Base-by-base conservation (phyloP, 2,329 filamentous ascomycete genomes). In the Cyphellophora europaea region DNA sequence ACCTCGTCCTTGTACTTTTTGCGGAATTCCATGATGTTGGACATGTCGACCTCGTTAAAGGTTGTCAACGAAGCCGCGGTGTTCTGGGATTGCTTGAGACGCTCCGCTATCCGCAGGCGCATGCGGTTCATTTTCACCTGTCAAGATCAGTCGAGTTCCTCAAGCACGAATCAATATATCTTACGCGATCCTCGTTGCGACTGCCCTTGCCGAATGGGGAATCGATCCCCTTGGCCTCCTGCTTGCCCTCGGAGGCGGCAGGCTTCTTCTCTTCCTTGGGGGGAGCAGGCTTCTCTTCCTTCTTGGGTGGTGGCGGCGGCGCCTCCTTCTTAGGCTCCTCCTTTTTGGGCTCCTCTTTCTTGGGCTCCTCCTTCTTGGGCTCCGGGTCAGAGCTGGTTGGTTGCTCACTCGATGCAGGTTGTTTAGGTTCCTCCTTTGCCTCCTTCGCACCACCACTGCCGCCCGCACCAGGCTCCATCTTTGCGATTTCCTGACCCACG, bases 61-160 rank as follows among this genome's bases (percentile, higher is more conserved):
- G 91, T 98, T 31, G 91, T 96, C 35, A 98, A 72, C 3, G 91
- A 94, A 29, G 91, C 91, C 33, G 91, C 89, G 2, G 91, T 96
- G 67, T 98, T 98, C 60, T 98, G 91, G 13, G 91, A 96, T 61
- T 98, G 91, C 77, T 98, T 98, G 47, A 98, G 75, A 50, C 91
- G 87, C 69, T 98, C 91, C 33, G 91, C 86, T 50, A 96, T 98
- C 43, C 91, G 81, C 42, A 96, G 77, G 48, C 91, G 87, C 91
- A 98, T 98, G 47, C 91, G 86, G 71, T 96, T 96, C 91, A 98
- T 98, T 74, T 98, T 98, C 54, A 96, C 86, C 84, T 91, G 51
- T 37, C 44, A 34, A n/a, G 14, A n/a, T n/a, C n/a, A n/a, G n/a
- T n/a, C n/a, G n/a, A n/a, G n/a, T n/a, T n/a, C n/a, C 23, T 32